Base-by-base conservation (phyloP, 768 basidiomycete genomes). In the Hericium alpestre region DNA sequence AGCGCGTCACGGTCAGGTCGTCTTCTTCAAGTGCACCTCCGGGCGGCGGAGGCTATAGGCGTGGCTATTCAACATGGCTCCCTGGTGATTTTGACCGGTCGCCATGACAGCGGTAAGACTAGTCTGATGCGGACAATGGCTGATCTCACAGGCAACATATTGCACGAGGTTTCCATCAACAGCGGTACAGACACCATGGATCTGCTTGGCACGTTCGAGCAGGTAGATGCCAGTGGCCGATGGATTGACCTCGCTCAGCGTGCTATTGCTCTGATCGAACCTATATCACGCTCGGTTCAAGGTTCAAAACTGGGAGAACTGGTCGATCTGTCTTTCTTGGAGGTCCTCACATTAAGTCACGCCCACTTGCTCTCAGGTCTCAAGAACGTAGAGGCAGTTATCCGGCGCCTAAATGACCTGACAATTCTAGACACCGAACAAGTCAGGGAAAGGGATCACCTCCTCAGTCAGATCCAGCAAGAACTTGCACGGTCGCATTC, bases 161-260 rank as follows among this genome's bases (percentile, higher is more conserved):
- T 97, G 1, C 76, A 75, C 20, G 90, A 92, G 67, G 78, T 96
- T 50, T 75, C 82, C 16, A 74, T 97, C 65, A 94, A 89, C 67
- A 85, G 79, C 57, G 85, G 90, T 7, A 93, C 90, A 2, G 96
- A 99, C 67, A 90, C 93, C 1, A 84, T 86, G 69, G 96, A 99
- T 70, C 84, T 99, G 38, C 73, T 99, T 47, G 96, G 96, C 38
- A 87, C 90, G 67, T 98, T 97, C 65, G 96, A 99, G 70, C 95
- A 98, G 71, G 82, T 86, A 25, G 88, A 93, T 67, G 55, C 66
- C 39, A 70, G 69, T n/a, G 71, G 73, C 38, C 76, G 75, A 27
- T 53, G 66, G 43, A 54, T 70, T 10, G 64, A 65, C 16, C 56
- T 78, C 10, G 65, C 79, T 11, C 71, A 76, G 32, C 70, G 77